These are phyloP conservation scores for Boehmeria nivea DNA, from an alignment of 306 rosid species.

Conservation along the genomic window DNA sequence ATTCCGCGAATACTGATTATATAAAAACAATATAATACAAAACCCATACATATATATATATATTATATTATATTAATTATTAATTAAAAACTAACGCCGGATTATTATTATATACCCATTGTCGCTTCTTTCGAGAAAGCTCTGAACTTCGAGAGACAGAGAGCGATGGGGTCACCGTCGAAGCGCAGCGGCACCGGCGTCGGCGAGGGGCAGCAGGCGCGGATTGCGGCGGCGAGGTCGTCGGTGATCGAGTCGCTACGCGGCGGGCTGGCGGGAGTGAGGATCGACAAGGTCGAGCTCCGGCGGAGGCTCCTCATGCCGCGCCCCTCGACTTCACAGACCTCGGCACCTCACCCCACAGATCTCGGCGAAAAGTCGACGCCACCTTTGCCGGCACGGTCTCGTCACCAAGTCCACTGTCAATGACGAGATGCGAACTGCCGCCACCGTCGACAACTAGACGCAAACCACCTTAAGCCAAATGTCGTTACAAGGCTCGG, in stretches of 20 bases:
- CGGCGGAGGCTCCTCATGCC: constrained; percentile 65
- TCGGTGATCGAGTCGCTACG: constrained; percentile 59
- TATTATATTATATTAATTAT: too few species aligned
- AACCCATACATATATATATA: too few species aligned
- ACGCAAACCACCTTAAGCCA: too few species aligned
- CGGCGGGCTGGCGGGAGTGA: constrained; percentile 60
- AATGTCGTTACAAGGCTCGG: too few species aligned
- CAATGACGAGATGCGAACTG: too few species aligned
- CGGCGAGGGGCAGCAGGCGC: constrained; percentile 31
- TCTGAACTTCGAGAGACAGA: not conserved
- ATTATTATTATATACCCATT: too few species aligned
- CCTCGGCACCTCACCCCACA: constrained; percentile 47
- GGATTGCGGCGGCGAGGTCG: constrained; percentile 39
- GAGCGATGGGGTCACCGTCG: constrained; percentile 40
- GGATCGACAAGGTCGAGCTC: constrained; percentile 74
- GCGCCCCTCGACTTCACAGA: constrained; percentile 63
- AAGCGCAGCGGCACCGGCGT: constrained; percentile 17
- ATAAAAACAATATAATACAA: too few species aligned
- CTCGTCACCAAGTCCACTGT: too few species aligned
- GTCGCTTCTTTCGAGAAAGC: not conserved
- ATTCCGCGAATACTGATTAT: too few species aligned
- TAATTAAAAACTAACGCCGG: not conserved
- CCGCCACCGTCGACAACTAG: too few species aligned
- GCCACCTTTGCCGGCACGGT: too few species aligned
- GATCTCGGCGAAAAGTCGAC: too few species aligned